A percentile compares a stretch with the other conserved stretches of the same genome.
phyloP scores from a whole-genome alignment of 1,284 basidiomycete genomes.

The Pterulicium gracile region DNA sequence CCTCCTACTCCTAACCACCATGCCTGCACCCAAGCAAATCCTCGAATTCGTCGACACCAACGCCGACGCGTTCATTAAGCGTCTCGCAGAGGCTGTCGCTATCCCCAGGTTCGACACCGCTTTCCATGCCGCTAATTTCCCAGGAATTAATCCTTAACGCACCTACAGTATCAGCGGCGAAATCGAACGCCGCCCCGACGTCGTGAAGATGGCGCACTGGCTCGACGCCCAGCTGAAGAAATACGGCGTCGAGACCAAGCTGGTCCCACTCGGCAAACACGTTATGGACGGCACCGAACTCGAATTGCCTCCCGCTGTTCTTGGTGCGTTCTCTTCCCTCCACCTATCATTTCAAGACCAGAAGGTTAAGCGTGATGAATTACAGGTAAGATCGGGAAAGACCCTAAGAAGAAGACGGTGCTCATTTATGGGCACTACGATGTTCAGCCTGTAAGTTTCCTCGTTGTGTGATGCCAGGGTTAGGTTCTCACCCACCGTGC shows the following conservation, averaged over 20 bases:
- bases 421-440: conserved; percentile 90
- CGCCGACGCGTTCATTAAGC: conserved; percentile 63
- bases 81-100: conserved; percentile 75
- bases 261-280: conserved; percentile 75
- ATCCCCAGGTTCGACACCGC: conserved; percentile 70
- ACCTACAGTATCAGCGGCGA: conserved; percentile 56
- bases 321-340: conserved; percentile 22
- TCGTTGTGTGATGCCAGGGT: not conserved
- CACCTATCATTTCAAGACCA: no score
- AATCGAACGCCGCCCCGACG: conserved; percentile 58
- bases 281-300: conserved; percentile 71
- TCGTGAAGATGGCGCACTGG: conserved; percentile 78
- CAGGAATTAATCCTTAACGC: conserved; percentile 2
- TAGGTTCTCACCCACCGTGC: conserved; percentile 4
- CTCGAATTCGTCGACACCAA: conserved; percentile 49
- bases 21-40: not conserved
- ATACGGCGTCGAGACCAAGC: conserved; percentile 68
- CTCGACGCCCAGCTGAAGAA: conserved; percentile 61
- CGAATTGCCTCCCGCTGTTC: conserved; percentile 79
- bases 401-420: conserved; percentile 85
- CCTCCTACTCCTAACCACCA: not conserved
- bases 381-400: conserved; percentile 74
- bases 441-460: conserved; percentile 62
- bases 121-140: not conserved
- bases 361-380: no score